These are phyloP conservation scores for Paracoccidioides lutzii DNA, from an alignment of 2,329 filamentous ascomycete species.

Conservation along the genomic window DNA sequence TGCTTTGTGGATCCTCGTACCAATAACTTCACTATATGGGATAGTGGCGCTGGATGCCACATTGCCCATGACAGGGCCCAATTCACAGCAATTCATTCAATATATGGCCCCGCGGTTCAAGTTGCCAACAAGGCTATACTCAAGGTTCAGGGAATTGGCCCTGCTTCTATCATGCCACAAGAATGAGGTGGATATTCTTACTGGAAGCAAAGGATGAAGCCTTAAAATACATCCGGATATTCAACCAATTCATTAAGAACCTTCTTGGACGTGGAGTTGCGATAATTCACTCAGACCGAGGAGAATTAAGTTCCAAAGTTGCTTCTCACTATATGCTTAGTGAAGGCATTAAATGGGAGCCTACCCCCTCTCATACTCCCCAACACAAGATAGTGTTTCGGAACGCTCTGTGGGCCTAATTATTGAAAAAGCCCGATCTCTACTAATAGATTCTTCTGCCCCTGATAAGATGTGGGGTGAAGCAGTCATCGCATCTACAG, in stretches of 20 bases:
- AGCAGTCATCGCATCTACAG: neutral
- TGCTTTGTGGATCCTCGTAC: neutral
- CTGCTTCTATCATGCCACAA: too few species aligned
- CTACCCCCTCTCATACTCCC: neutral
- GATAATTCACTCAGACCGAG: neutral
- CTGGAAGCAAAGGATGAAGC: neutral
- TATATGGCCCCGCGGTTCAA: too few species aligned
- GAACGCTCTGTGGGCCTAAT: neutral
- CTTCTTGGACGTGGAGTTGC: neutral
- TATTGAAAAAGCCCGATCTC: neutral
- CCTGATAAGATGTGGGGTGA: neutral
- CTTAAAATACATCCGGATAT: neutral
- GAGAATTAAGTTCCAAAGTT: neutral
- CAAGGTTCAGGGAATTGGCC: too few species aligned
- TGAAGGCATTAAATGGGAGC: neutral
- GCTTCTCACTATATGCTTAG: neutral
- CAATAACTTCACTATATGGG: neutral
- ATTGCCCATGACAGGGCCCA: neutral
- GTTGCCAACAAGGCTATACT: too few species aligned
- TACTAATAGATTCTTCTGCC: neutral
- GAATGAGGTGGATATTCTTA: neutral
- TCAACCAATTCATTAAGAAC: neutral
- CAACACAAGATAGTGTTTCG: neutral
- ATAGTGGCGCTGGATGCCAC: neutral
- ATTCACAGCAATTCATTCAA: too few species aligned